Base-by-base conservation (phyloP, 2,329 filamentous ascomycete species). In the Beauveria rudraprayagi region DNA sequence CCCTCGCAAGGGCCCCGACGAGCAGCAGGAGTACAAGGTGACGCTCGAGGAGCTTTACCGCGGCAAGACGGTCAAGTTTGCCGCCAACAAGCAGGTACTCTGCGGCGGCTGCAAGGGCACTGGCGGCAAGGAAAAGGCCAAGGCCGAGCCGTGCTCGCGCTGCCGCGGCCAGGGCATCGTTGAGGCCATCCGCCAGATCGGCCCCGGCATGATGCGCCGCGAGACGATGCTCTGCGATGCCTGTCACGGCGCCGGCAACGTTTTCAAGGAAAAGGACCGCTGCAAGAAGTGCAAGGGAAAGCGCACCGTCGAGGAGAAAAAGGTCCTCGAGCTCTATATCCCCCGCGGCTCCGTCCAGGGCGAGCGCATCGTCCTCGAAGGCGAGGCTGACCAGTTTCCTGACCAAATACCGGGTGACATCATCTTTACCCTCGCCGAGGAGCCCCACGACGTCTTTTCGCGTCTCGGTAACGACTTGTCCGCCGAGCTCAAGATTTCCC, bases 221-320 rank as follows among this genome's bases (percentile, higher is more conserved):
- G 88, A 91, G 69, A 85, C 87, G 7, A 85, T 92, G 43, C 75
- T 87, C 41, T 99, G 94, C 75, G 87, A 89, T 68, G 87, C 88
- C 69, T 99, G 94, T 76, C 82, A 87, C 63, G 93, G 92, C 40
- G 83, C 86, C n/a, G 94, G 94, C 6, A 86, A 87, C 70, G 86
- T 92, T 70, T 96, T 87, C 78, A 93, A 93, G 75, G 91, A 96
- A 71, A 97, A 97, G 80, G 94, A 99, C 71, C 91, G 91, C 72
- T 99, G 94, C 81, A 96, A 96, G 82, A 97, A 94, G 80, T 99
- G 94, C 85, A 97, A 97, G 78, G 94, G 94, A 70, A 90, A 90
- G 74, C 85, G 91, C 64, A 92, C 91, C 16, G 85, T 86, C 50
- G 88, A 92, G 69, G 90, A 94, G 76, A 94, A 90, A 76, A 99